Evolutionary conservation across 495 filamentous ascomycete species (phyloP).

Genomic region (Penicillium roqueforti): DNA sequence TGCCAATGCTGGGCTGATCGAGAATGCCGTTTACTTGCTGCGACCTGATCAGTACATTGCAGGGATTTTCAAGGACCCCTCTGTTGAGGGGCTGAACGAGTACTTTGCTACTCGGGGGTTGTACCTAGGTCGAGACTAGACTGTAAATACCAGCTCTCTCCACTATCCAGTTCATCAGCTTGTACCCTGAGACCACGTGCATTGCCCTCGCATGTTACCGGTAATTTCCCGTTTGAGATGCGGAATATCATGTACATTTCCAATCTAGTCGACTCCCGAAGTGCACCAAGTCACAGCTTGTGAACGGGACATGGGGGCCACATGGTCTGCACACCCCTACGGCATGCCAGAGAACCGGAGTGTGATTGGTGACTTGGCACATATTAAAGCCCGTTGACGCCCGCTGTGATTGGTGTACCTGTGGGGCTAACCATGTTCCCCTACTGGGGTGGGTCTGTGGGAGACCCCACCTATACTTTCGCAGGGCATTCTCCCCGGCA

Average conservation of each 20-base stretch:
- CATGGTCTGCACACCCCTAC: background rate
- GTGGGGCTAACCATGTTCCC: background rate
- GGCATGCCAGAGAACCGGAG: background rate
- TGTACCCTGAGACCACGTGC: background rate
- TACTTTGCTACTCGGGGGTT: constrained; percentile 15
- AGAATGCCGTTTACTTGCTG: constrained; percentile 30
- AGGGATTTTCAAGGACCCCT: constrained; percentile 17
- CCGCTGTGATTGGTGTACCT: constrained; percentile 7
- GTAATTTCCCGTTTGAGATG: background rate
- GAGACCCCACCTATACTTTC: background rate
- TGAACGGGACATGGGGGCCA: background rate
- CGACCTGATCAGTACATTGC: constrained; percentile 38
- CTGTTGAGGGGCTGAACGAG: constrained; percentile 10
- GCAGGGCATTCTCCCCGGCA: background rate
- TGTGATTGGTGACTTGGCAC: constrained; percentile 5
- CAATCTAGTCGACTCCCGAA: background rate
- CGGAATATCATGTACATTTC: background rate
- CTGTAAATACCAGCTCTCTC: background rate
- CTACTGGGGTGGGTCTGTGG: background rate
- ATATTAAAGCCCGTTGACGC: background rate
- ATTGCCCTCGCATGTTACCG: background rate
- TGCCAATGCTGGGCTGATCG: constrained; percentile 19
- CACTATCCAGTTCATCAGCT: background rate
- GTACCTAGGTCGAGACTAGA: background rate
- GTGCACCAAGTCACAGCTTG: background rate